phyloP scores from a whole-genome alignment of 495 filamentous ascomycete species.

The Penicillium macrosclerotiorum region DNA sequence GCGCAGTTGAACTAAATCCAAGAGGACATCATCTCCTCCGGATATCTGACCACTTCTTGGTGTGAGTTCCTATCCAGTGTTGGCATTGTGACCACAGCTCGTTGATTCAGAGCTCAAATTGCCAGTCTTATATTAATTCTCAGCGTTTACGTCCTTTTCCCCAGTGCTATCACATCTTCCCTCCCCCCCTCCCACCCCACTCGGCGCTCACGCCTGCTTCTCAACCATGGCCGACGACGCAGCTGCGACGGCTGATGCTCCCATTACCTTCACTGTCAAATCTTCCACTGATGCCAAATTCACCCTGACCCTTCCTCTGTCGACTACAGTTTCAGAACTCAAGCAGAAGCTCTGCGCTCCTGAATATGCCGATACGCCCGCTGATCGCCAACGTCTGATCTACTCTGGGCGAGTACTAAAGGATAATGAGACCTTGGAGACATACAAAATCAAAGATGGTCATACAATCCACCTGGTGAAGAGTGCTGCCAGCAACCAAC shows the following conservation, averaged over 20 bases:
- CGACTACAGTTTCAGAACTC: constrained; percentile 78
- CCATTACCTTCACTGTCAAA: constrained; percentile 93
- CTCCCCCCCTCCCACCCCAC: constrained; percentile 17
- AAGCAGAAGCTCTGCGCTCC: constrained; percentile 79
- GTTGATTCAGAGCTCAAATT: background rate
- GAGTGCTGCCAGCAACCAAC: constrained; percentile 84
- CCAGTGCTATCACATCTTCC: background rate
- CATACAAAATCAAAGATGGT: constrained; percentile 93
- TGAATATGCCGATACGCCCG: constrained; percentile 80
- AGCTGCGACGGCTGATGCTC: constrained; percentile 42
- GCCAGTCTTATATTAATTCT: background rate
- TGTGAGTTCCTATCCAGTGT: background rate
- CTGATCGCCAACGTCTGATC: constrained; percentile 88
- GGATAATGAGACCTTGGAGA: constrained; percentile 77
- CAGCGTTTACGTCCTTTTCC: background rate
- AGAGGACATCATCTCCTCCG: constrained; percentile 5
- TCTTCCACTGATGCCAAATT: constrained; percentile 82
- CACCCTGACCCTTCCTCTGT: constrained; percentile 71
- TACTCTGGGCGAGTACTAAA: constrained; percentile 97
- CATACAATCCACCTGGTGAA: constrained; percentile 97
- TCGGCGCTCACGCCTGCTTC: constrained; percentile 3
- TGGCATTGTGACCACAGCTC: background rate
- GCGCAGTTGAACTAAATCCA: background rate
- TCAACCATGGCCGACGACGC: constrained; percentile 49
- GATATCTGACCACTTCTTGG: background rate